A percentile compares a stretch with the other conserved stretches of the same genome.
phyloP scores from a whole-genome alignment of 805 yeast species.

The Metschnikowia santaceciliae region DNA sequence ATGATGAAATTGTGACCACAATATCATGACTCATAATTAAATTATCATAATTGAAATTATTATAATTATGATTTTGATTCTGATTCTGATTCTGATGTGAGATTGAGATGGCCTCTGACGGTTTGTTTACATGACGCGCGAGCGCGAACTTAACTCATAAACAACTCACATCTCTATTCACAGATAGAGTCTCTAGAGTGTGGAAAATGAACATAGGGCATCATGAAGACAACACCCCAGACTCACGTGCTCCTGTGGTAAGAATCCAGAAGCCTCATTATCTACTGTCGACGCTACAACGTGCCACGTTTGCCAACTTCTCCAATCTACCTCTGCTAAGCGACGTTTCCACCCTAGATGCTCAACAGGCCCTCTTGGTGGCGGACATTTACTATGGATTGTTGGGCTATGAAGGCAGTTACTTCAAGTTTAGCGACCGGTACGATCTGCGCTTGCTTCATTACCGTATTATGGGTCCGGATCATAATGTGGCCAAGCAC shows the following conservation, averaged over 20 bases:
- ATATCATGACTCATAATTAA: too few relatives aligned
- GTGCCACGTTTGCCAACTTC: neutral
- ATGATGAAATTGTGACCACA: constrained; percentile 6
- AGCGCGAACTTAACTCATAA: constrained; percentile 1
- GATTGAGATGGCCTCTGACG: neutral
- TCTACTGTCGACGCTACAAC: constrained; percentile 4
- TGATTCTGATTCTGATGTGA: too few relatives aligned
- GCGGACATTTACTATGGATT: constrained; percentile 68
- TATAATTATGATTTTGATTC: too few relatives aligned
- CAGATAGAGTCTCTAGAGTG: constrained; percentile 2
- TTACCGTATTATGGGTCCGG: constrained; percentile 62
- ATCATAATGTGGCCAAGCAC: constrained; percentile 64
- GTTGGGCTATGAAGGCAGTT: constrained; percentile 72
- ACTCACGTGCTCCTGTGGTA: neutral
- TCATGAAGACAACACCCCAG: constrained; percentile 1
- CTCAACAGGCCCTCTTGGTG: constrained; percentile 71
- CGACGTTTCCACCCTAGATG: constrained; percentile 42
- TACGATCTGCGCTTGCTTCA: constrained; percentile 45
- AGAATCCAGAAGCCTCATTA: constrained; percentile 6
- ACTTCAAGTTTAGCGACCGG: constrained; percentile 62
- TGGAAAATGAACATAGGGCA: constrained; percentile 1
- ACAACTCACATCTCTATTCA: constrained; percentile 3
- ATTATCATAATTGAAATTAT: too few relatives aligned
- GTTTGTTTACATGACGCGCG: constrained; percentile 6
- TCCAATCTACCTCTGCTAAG: constrained; percentile 7